A percentile compares a stretch with the other conserved stretches of the same genome.
These are phyloP conservation scores for Juncus inflexus DNA, from an alignment of 176 grass and related monocot species.

Conservation along the genomic window DNA sequence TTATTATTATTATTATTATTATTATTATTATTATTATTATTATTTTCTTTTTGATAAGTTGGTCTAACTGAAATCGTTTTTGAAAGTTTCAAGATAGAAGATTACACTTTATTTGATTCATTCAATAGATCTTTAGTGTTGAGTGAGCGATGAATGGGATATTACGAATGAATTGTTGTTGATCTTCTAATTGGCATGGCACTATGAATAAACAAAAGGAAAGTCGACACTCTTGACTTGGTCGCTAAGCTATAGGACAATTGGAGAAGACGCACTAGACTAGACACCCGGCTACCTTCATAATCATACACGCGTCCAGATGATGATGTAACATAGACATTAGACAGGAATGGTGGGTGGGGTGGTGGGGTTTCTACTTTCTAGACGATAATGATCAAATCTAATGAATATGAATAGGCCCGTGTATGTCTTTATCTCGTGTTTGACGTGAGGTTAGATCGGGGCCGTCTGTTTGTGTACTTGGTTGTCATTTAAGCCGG, in stretches of 20 bases:
- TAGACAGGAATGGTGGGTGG: neutral
- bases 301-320: constrained; percentile 16
- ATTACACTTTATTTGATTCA: neutral
- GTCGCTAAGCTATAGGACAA: constrained; percentile 2
- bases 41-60: too few relatives aligned
- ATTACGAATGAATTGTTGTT: neutral
- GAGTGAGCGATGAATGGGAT: too few relatives aligned
- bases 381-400: constrained; percentile 15
- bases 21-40: too few relatives aligned
- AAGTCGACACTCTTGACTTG: constrained; percentile 15
- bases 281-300: neutral
- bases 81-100: too few relatives aligned
- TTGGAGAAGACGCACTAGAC: neutral
- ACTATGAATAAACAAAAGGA: neutral
- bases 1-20: too few relatives aligned
- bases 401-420: too few relatives aligned
- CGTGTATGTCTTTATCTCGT: neutral
- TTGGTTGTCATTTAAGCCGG: constrained; percentile 9
- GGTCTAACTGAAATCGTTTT: too few relatives aligned
- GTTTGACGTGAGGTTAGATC: constrained; percentile 4
- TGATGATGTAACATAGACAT: constrained; percentile 3
- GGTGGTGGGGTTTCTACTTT: neutral
- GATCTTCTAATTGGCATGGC: neutral
- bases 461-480: neutral
- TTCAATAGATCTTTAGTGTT: too few relatives aligned